Evolutionary conservation across 1,284 basidiomycete genomes (phyloP).

Genomic region (Psilocybe mexicana): DNA sequence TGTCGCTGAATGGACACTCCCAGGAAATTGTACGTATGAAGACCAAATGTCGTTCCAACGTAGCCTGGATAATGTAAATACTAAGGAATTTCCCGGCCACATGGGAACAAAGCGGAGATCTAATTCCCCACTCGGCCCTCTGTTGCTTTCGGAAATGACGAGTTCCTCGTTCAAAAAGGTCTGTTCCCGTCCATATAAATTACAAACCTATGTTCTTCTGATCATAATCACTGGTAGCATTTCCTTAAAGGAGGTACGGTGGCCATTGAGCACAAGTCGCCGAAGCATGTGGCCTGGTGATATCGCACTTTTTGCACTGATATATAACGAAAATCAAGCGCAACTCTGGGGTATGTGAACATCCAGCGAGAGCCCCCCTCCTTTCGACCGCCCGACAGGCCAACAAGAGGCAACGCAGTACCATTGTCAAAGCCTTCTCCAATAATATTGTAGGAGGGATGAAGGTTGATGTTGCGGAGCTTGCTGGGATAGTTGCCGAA

Average conservation of each 20-base stretch:
- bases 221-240: background rate
- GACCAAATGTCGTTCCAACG: too few species aligned
- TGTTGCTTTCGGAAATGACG: too few species aligned
- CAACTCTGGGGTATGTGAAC: background rate
- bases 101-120: too few species aligned
- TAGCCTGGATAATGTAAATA: too few species aligned
- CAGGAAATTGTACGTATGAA: too few species aligned
- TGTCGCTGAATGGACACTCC: too few species aligned
- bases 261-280: background rate
- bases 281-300: background rate
- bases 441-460: background rate
- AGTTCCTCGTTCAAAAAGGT: too few species aligned
- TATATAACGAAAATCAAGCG: background rate
- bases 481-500: conserved; percentile 13
- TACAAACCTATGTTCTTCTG: background rate
- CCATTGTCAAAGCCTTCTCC: background rate
- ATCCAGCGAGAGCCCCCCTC: background rate
- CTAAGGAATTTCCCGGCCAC: too few species aligned
- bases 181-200: too few species aligned
- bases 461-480: conserved; percentile 12
- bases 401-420: background rate
- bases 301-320: background rate
- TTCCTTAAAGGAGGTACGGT: background rate
- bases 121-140: too few species aligned
- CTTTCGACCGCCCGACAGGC: background rate